Percentiles rank a stretch among this genome's conserved stretches.
Conservation (phyloP, 495 filamentous ascomycete species). For the Tuber umbilicatum region DNA sequence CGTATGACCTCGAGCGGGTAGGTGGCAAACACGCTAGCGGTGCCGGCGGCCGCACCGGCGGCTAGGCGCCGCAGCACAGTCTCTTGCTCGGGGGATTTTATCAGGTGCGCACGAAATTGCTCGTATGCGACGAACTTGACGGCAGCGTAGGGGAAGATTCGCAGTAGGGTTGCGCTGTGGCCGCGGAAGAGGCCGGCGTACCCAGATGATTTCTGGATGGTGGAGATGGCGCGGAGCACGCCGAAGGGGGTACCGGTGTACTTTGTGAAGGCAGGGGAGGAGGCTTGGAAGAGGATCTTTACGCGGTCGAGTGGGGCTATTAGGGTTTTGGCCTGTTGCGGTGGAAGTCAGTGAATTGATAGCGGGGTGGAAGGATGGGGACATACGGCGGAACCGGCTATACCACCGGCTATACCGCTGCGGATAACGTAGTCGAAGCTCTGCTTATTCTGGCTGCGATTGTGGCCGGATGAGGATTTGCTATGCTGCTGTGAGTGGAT, state of each 20-base stretch:
- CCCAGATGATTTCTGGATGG: slow-evolving; percentile 73
- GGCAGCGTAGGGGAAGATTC: slow-evolving; percentile 94
- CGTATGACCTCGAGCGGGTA: slow-evolving; percentile 90
- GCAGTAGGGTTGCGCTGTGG: slow-evolving; percentile 85
- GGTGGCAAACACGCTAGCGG: slow-evolving; percentile 87
- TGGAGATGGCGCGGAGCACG: slow-evolving; percentile 65
- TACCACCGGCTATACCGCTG: slow-evolving; percentile 74
- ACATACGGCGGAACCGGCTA: slow-evolving; percentile 81
- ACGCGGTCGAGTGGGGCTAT: slow-evolving; percentile 95
- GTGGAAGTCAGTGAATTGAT: slow-evolving; percentile 20
- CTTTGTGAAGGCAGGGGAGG: slow-evolving; percentile 85
- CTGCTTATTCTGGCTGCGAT: slow-evolving; percentile 46
- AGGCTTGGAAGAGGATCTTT: slow-evolving; percentile 96
- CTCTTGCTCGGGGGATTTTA: slow-evolving; percentile 63
- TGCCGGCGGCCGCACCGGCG: slow-evolving; percentile 73
- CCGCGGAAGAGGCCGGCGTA: slow-evolving; percentile 74
- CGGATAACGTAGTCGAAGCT: slow-evolving; percentile 75
- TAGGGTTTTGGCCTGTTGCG: slow-evolving; percentile 75
- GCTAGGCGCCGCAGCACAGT: slow-evolving; percentile 70
- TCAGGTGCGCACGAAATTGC: slow-evolving; percentile 74
- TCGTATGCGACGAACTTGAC: slow-evolving; percentile 98
- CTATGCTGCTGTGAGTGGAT: slow-evolving; percentile 7
- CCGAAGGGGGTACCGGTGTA: slow-evolving; percentile 85
- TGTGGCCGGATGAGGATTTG: slow-evolving; percentile 27
- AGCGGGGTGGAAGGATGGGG: slow-evolving; percentile 2